Evolutionary conservation across 352 stramenopile genomes (phyloP), one percentile per base, ranked within the genome.

Genomic region (Phytophthora boehmeriae): DNA sequence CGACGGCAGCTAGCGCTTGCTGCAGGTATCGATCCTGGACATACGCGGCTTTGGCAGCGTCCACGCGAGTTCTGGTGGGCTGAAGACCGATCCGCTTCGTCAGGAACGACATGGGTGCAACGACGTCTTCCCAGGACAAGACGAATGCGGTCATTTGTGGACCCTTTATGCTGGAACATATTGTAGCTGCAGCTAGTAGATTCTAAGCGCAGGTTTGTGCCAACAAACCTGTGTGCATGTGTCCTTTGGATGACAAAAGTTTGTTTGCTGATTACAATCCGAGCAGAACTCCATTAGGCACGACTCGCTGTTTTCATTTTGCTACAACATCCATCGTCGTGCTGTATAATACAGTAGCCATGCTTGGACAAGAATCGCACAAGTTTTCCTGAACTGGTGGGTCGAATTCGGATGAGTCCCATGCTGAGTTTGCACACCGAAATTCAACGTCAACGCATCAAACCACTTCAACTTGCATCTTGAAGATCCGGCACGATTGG

Each of bases 71-170:
- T 23, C 63, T 65, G 8, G 75, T 76, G 10, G 75, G 43, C 27
- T 75, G 57, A 5, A 89, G 67, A 2, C 77, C 75, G n/a, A 83
- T 34, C 8, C 76, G 77, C 10, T 71, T 45, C 8, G 56, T 54
- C 30, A 89, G 66, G 30, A 77, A 68, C 27, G 77, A 62, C 56
- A 80, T 72, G 16, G 80, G 80, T 13, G 69, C 66, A 5, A 89
- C 51, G 6, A 88, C 77, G 57, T 89, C 74, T 51, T 89, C 80
- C 77, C 77, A 89, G 30, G 73, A 68, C 38, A 89, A 61, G 42
- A 86, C 71, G 46, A 89, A 67, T 14, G 57, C 73, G 19, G 28
- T 56, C 35, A 58, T 62, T 2, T 28, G 17, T 13, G n/a, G 28
- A 41, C 14, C 1, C 16, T 52, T 65, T 19, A 34, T 8, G 3